Evolutionary conservation across 1,139 yeast genomes (phyloP), one percentile per base, ranked within the genome.

Genomic region (Yamadazyma dushanensis): DNA sequence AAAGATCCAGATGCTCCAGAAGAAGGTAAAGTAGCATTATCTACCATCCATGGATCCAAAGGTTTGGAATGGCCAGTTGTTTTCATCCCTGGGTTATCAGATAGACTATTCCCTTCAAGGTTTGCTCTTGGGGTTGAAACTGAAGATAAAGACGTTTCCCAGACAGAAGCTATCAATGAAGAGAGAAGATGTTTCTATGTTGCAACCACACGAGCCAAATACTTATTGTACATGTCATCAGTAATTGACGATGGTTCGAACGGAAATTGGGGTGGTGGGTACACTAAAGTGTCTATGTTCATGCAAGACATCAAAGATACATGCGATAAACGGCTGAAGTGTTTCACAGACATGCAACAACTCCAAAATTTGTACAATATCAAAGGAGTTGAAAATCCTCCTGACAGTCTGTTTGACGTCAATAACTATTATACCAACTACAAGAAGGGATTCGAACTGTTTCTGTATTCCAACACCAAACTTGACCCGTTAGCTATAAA

Each of bases 51-150:
- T 57, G 88, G 90, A 0, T 80, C 97, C 2, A 92, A 92, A 54
- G 97, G 97, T 1, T 66, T 89, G 4, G 97, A 92, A 57, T 92
- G 97, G 97, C 92, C 95, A 0, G 76, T 85, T 5, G 97, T 92
- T 0, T 86, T 88, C 53, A 74, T 88, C 9, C 90, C 95, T 1
- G 82, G 84, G 0, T 61, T 84, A 18, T 66, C 76, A 11, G 86
- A 83, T 33, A 79, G 80, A 1, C 53, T 70, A 6, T 59, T 81
- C n/a, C 89, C 88, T 17, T 76, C 70, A 29, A 54, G 56, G 22
- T 66, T 65, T 54, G 73, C 70, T 17, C 46, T 49, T 11, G 60
- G 50, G 31, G 59, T 60, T 3, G 63, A 61, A 1, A 56, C 54
- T 2, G 56, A 49, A 5, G 73, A 25, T 3, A 9, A n/a, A 7